Conservation (phyloP, 2,329 filamentous ascomycete species). For the Fusarium miscanthi region DNA sequence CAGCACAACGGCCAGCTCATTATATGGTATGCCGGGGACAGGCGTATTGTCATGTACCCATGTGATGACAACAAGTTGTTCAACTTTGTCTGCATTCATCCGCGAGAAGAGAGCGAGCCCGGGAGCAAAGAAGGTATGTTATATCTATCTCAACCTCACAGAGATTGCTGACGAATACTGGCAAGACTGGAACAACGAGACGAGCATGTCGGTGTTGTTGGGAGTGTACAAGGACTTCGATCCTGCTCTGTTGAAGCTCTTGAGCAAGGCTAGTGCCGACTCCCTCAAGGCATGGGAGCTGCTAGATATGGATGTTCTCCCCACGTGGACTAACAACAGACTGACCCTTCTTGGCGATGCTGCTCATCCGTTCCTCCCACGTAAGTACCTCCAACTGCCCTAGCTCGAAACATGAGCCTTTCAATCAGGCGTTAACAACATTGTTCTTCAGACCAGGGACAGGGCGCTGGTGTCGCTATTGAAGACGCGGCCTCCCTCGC, state of each 20-base stretch:
- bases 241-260: slow-evolving; percentile 52
- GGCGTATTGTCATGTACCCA: slow-evolving; percentile 60
- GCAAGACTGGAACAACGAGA: slow-evolving; percentile 10
- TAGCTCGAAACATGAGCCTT: rapidly evolving
- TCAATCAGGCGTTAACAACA: rapidly evolving
- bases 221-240: slow-evolving; percentile 57
- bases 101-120: slow-evolving; percentile 38
- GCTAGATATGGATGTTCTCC: slow-evolving; percentile 70
- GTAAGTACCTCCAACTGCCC: background rate
- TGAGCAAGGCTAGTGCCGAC: slow-evolving; percentile 56
- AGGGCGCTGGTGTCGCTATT: slow-evolving; percentile 70
- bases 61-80: slow-evolving; percentile 55
- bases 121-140: background rate
- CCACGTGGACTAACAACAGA: slow-evolving; percentile 64
- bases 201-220: slow-evolving; percentile 29
- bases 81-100: slow-evolving; percentile 66
- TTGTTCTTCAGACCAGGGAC: slow-evolving; percentile 34
- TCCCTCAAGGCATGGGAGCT: slow-evolving; percentile 68
- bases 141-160: rapidly evolving
- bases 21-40: slow-evolving; percentile 56
- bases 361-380: slow-evolving; percentile 73
- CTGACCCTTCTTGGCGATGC: slow-evolving; percentile 74
- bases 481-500: slow-evolving; percentile 72
- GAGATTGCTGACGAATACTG: background rate
- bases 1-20: slow-evolving; percentile 26